A percentile compares a stretch with the other conserved stretches of the same genome.
Conservation (phyloP, 768 basidiomycete genomes). For the Lactarius akahatsu region DNA sequence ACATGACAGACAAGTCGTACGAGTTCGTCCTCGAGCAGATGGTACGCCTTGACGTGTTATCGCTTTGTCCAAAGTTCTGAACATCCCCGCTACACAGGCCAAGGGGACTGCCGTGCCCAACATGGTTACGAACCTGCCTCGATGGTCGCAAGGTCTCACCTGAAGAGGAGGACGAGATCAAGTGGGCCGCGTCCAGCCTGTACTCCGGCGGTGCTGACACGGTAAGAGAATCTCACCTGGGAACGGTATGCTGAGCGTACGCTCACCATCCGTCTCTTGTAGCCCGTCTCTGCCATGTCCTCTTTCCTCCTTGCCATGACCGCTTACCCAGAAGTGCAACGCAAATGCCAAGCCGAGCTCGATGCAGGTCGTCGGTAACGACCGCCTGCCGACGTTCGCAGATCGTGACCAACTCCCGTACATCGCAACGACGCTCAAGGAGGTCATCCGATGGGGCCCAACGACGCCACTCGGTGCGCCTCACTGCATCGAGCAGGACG, state of each 20-base stretch:
- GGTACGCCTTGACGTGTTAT: constrained; percentile 1
- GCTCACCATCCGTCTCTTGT: background rate
- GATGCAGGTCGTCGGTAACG: constrained; percentile 31
- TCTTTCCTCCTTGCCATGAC: constrained; percentile 36
- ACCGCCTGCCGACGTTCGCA: constrained; percentile 26
- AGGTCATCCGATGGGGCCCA: constrained; percentile 33
- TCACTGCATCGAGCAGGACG: constrained; percentile 39
- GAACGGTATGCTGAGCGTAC: too few relatives aligned
- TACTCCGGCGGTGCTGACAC: constrained; percentile 33
- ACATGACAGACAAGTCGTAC: constrained; percentile 26
- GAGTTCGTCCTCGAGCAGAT: constrained; percentile 28
- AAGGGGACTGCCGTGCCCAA: constrained; percentile 26
- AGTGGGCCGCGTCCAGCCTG: constrained; percentile 32
- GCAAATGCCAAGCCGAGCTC: constrained; percentile 32
- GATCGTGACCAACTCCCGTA: constrained; percentile 32
- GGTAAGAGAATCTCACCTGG: constrained; percentile 11
- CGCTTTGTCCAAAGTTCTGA: background rate
- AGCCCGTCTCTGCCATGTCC: constrained; percentile 32
- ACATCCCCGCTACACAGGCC: constrained; percentile 1
- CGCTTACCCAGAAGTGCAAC: constrained; percentile 30
- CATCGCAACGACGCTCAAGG: constrained; percentile 28
- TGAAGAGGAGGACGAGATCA: constrained; percentile 28
- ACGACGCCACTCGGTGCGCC: constrained; percentile 34
- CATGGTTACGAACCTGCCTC: constrained; percentile 27
- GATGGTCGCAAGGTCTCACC: constrained; percentile 23